Evolutionary conservation across 768 basidiomycete genomes (phyloP), one percentile per base, ranked within the genome.

Genomic region (Boletus sp.): DNA sequence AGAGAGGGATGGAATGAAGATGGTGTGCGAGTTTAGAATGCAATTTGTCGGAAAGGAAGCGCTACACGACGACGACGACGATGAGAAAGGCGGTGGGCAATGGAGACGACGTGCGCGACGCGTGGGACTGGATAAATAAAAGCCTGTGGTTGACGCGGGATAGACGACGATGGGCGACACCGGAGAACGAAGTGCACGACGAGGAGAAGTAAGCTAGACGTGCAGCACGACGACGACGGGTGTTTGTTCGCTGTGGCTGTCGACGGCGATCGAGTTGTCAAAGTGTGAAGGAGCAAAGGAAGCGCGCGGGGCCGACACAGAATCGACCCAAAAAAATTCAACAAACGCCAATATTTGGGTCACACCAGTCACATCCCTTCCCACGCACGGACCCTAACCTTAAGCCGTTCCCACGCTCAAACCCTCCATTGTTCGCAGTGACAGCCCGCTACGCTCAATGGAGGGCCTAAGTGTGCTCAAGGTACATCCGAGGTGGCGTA

Each of bases 301-400:
- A 77, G 74, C 73, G 76, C 72, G 71, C 74, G 75, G 71, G 74
- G 73, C 75, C 76, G 77, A 77, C 72, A 54, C 69, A 73, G 70
- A 72, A 70, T 73, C 69, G 66, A 67, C 65, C 72, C 57, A 61
- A 71, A 72, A 72, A 73, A 74, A 73, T 54, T 67, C 66, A 75
- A 73, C 72, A 71, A 72, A 74, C 72, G 66, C 67, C 71, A 74
- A 73, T 74, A 72, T 71, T 70, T 71, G 66, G 66, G 71, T 74
- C 68, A 71, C 70, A 64, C 63, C 42, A 40, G 69, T 70, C 67
- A 71, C 73, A 47, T 49, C 1, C 0, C 10, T 67, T 74, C 75
- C 65, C 75, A 75, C 77, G 76, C 77, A 78, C 78, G 67, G 78
- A 75, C 77, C 77, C 70, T 75, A 74, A 73, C 73, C 71, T 73